Base-by-base conservation (phyloP, 164 flowering plant species). In the Dillenia turbinata region DNA sequence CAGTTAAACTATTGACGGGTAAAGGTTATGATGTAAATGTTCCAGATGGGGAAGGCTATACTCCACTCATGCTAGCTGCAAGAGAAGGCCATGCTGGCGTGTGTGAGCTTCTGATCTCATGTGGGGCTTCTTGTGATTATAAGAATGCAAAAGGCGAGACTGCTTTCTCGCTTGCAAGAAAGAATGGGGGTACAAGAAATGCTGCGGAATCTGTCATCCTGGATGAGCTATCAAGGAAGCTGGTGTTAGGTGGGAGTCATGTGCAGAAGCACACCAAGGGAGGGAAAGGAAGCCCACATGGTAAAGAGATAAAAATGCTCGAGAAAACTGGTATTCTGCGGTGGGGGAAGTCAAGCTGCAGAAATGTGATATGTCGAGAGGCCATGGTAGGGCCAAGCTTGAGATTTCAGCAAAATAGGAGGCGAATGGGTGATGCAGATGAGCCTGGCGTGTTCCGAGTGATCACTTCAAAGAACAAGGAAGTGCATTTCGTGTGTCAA, bases 21-120 rank as follows among this genome's bases (percentile, higher is more conserved):
- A 78, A 65, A 56, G 94, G 90, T 3, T 88, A 82, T 50, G 83
- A 79, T 40, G 79, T 82, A 10, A 80, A 85, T 53, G 70, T 71
- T 40, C 65, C 74, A 2, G 83, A 85, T 40, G 81, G 79, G 15
- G 83, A 85, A 49, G 87, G 81, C 12, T 79, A 81, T 75, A 82
- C 90, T 10, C 86, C 95, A 19, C 84, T 88, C 12, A 88, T 88
- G 95, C 47, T 79, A 50, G 91, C 91, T 15, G 95, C 95, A 7
- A 84, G 70, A 57, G 89, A 83, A 69, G 86, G 82, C 57, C 80
- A 83, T 71, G 81, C 69, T 8, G 22, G 67, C 19, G 71, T 79
- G 46, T 88, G 91, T 60, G 58, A 72, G 61, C 76, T 79, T 16
- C 59, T 86, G 67, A 74, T 86, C 47, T 74, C 75, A 13, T 50